These are phyloP conservation scores for Pinus albicaulis DNA, from an alignment of 75 land plant genomes.

Conservation along the genomic window DNA sequence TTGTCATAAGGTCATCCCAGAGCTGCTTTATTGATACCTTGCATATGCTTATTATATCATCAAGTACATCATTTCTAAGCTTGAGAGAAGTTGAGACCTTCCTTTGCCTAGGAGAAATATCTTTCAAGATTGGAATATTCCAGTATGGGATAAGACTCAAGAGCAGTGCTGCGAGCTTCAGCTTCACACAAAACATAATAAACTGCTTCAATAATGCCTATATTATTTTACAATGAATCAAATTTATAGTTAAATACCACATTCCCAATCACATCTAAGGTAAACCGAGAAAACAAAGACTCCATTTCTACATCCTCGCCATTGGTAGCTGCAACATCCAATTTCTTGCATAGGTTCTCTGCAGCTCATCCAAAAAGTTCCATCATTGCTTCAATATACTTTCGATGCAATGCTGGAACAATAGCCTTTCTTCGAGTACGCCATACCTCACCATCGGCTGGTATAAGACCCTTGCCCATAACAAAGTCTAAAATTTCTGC, in stretches of 20 bases:
- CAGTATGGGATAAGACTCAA: slow-evolving; percentile 89
- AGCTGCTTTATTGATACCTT: slow-evolving; percentile 99
- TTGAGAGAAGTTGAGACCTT: slow-evolving; percentile 80
- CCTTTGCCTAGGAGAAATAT: slow-evolving; percentile 72
- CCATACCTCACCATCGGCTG: slow-evolving; percentile 98
- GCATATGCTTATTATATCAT: slow-evolving; percentile 78
- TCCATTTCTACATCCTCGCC: slow-evolving; percentile 93
- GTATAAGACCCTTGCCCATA: slow-evolving; percentile 97
- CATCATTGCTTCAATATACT: slow-evolving; percentile 93
- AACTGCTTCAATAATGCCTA: slow-evolving; percentile 43
- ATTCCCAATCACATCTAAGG: slow-evolving; percentile 95
- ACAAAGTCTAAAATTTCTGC: slow-evolving; percentile 97
- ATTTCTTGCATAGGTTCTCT: slow-evolving; percentile 75
- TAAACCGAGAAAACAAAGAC: slow-evolving; percentile 93
- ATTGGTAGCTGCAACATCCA: slow-evolving; percentile 75
- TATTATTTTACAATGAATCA: slow-evolving; percentile 31
- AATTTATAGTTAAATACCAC: slow-evolving; percentile 98
- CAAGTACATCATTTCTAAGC: slow-evolving; percentile 74
- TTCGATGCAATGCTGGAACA: slow-evolving; percentile 88
- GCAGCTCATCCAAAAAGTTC: slow-evolving; percentile 85
- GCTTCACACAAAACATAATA: slow-evolving; percentile 87
- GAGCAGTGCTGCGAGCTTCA: slow-evolving; percentile 76
- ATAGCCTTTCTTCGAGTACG: slow-evolving; percentile 76
- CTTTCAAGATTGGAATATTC: slow-evolving; percentile 90
- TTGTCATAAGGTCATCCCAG: slow-evolving; percentile 97